These are phyloP conservation scores for Macrophomina phaseolina DNA, from an alignment of 2,329 filamentous ascomycete species.

Conservation along the genomic window DNA sequence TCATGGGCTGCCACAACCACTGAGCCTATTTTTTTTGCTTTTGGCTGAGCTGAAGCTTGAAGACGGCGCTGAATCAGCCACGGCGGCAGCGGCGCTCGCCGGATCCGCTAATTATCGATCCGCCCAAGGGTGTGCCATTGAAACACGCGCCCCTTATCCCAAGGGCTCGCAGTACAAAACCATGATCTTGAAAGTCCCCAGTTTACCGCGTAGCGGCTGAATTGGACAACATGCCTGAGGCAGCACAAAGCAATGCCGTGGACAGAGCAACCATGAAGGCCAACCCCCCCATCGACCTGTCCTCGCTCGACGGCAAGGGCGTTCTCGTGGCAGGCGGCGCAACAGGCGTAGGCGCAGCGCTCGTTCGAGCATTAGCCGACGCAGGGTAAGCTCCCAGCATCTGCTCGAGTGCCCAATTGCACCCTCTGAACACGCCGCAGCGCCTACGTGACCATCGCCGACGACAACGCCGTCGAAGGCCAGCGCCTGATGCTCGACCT, in stretches of 20 bases:
- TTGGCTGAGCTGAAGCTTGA: background rate
- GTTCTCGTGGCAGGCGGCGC: constrained; percentile 39
- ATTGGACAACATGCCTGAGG: background rate
- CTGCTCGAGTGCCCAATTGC: too few relatives aligned
- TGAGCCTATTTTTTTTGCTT: background rate
- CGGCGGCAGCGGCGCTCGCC: background rate
- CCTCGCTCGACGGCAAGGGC: constrained; percentile 32
- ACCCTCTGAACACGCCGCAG: constrained; percentile 24
- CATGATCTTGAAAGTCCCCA: background rate
- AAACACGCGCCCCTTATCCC: constrained; percentile 1
- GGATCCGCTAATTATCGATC: background rate
- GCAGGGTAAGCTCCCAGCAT: constrained; percentile 32
- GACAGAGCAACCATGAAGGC: background rate
- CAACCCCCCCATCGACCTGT: background rate
- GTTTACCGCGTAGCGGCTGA: background rate
- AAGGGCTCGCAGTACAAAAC: background rate
- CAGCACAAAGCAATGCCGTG: background rate
- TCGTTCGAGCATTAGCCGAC: constrained; percentile 34
- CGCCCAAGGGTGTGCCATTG: background rate
- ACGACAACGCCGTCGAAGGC: constrained; percentile 32
- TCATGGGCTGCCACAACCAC: background rate
- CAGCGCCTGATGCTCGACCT: constrained; percentile 28
- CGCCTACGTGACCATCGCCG: constrained; percentile 37
- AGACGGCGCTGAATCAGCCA: background rate
- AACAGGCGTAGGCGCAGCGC: constrained; percentile 35